These are phyloP conservation scores for Kuraishia floccosa DNA, from an alignment of 805 yeast genomes.

Conservation along the genomic window DNA sequence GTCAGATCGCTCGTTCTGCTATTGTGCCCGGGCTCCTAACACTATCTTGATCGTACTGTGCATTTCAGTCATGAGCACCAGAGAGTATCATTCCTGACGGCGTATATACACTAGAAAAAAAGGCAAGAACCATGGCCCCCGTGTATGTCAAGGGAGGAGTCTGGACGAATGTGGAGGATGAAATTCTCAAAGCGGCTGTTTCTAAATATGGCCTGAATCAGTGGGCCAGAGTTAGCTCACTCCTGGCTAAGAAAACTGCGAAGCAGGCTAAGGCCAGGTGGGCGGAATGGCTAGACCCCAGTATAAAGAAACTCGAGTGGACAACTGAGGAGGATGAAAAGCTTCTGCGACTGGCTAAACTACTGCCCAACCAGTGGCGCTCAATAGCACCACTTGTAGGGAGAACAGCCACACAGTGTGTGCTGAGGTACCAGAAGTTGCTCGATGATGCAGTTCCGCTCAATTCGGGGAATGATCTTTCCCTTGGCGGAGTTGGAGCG, in stretches of 20 bases:
- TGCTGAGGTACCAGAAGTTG: conserved; percentile 71
- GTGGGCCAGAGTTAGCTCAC: conserved; percentile 88
- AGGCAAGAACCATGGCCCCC: too few relatives aligned
- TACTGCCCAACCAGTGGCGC: conserved; percentile 91
- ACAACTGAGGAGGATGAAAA: conserved; percentile 64
- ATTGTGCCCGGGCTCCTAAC: too few relatives aligned
- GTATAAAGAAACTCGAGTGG: conserved; percentile 57
- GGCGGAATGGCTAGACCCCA: conserved; percentile 80
- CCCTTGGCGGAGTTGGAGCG: conserved; percentile 25
- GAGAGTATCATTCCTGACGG: too few relatives aligned
- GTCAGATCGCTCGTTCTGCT: too few relatives aligned
- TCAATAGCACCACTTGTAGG: conserved; percentile 75
- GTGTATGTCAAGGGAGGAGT: conserved; percentile 78
- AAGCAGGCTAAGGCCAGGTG: conserved; percentile 89
- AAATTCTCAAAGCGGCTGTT: conserved; percentile 81
- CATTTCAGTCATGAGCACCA: too few relatives aligned
- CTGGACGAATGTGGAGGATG: conserved; percentile 84
- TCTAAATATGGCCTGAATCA: conserved; percentile 90
- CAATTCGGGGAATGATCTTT: conserved; percentile 10
- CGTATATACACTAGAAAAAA: too few relatives aligned
- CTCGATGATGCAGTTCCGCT: conserved; percentile 34
- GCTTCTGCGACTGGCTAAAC: conserved; percentile 51
- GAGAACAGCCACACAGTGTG: conserved; percentile 78
- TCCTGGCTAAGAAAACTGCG: conserved; percentile 77
- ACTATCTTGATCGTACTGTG: too few relatives aligned